phyloP scores from a whole-genome alignment of 139 green algal genomes.

The Chlamydomonas asymmetrica region DNA sequence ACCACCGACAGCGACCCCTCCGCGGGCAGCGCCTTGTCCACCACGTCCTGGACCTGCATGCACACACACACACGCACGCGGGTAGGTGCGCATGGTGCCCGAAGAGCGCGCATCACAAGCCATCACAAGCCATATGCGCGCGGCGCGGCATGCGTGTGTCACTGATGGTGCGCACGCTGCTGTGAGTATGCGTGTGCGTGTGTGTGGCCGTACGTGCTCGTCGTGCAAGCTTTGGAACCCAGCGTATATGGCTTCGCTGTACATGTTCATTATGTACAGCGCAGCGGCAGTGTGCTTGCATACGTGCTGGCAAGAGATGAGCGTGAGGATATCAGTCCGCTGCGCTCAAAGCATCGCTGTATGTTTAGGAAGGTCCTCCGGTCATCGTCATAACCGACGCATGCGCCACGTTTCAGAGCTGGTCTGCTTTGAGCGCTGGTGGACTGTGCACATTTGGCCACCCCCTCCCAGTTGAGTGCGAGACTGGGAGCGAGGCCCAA shows the following conservation, averaged over 20 bases:
- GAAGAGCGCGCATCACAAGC: too few relatives aligned
- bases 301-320: not conserved
- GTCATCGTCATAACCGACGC: too few relatives aligned
- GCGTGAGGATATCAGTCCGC: not conserved
- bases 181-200: not conserved
- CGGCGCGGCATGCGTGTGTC: too few relatives aligned
- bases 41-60: slow-evolving; percentile 14
- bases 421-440: too few relatives aligned
- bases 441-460: too few relatives aligned
- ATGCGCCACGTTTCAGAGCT: too few relatives aligned
- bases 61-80: not conserved
- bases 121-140: too few relatives aligned
- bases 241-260: not conserved
- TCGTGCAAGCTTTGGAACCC: slow-evolving; percentile 1
- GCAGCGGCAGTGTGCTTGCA: not conserved
- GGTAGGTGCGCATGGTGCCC: slow-evolving; percentile 3
- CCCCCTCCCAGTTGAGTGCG: too few relatives aligned
- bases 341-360: not conserved
- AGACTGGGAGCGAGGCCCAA: too few relatives aligned
- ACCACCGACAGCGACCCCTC: slow-evolving; percentile 6
- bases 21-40: not conserved
- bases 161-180: not conserved
- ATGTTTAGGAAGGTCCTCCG: too few relatives aligned
- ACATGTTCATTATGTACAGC: not conserved
- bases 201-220: not conserved